A percentile compares a stretch with the other conserved stretches of the same genome.
These are phyloP conservation scores for Trametes maxima DNA, from an alignment of 768 basidiomycete genomes.

Conservation along the genomic window DNA sequence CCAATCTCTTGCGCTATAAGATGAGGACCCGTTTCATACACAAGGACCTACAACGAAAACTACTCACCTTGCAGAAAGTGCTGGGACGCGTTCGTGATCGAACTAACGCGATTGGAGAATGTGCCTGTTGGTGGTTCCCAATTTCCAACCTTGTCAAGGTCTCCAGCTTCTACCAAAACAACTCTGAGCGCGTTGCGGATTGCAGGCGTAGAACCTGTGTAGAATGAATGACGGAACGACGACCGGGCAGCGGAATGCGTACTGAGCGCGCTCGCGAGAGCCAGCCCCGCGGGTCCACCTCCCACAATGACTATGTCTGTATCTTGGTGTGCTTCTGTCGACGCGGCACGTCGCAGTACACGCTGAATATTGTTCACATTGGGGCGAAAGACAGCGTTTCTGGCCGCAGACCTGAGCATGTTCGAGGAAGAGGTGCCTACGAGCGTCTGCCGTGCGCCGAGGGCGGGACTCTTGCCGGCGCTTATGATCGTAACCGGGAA, in stretches of 20 bases:
- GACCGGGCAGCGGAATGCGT: slow-evolving; percentile 27
- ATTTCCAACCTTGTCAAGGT: slow-evolving; percentile 62
- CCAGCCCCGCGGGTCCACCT: slow-evolving; percentile 90
- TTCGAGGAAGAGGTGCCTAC: not conserved
- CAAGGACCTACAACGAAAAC: slow-evolving; percentile 1
- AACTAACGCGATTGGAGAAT: slow-evolving; percentile 86
- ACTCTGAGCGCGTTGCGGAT: slow-evolving; percentile 59
- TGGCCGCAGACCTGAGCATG: not conserved
- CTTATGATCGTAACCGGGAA: not conserved
- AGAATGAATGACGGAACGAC: not conserved
- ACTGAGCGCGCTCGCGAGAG: slow-evolving; percentile 88
- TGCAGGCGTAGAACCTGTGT: not conserved
- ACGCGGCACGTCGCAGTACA: not conserved
- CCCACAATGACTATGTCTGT: slow-evolving; percentile 94
- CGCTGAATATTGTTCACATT: not conserved
- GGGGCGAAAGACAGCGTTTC: not conserved
- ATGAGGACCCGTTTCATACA: not conserved
- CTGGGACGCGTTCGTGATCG: slow-evolving; percentile 76
- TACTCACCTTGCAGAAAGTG: slow-evolving; percentile 63
- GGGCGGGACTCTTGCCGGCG: not conserved
- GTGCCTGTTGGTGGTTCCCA: slow-evolving; percentile 61
- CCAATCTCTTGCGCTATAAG: slow-evolving; percentile 61
- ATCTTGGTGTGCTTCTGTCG: slow-evolving; percentile 40
- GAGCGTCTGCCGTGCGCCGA: not conserved
- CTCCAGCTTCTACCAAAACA: slow-evolving; percentile 80